Evolutionary conservation across 2,329 filamentous ascomycete genomes (phyloP).

Genomic region (Endocalyx cinctus): DNA sequence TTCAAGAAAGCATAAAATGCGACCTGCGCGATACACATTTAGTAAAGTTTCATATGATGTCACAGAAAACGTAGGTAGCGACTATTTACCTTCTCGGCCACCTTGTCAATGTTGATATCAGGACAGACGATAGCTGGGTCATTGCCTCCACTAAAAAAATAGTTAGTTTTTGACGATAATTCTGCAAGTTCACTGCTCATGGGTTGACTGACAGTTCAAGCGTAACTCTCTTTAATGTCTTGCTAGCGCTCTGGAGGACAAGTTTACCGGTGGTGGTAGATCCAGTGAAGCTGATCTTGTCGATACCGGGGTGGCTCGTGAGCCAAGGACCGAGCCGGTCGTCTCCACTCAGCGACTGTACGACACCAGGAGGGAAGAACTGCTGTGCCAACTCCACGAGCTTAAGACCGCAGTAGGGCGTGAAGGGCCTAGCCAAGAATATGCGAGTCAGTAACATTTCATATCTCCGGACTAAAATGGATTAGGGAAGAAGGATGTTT

Average conservation of each 20-base stretch:
- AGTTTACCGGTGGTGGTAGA: constrained; percentile 57
- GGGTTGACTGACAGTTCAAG: no score
- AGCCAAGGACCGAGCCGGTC: constrained; percentile 56
- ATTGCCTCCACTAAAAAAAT: no score
- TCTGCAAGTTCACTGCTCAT: no score
- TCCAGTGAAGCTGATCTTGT: constrained; percentile 62
- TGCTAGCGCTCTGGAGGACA: constrained; percentile 51
- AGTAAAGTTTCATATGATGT: constrained; percentile 4
- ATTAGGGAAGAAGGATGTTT: no score
- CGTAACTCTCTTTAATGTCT: constrained; percentile 35
- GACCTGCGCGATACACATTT: no score
- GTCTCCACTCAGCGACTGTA: constrained; percentile 57
- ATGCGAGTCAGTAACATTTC: no score
- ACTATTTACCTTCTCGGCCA: neutral
- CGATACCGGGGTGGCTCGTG: constrained; percentile 53
- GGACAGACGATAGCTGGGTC: neutral
- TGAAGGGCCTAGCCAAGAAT: no score
- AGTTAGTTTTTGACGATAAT: no score
- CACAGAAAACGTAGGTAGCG: neutral
- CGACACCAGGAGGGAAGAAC: constrained; percentile 55
- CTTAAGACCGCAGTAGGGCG: constrained; percentile 40
- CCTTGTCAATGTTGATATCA: constrained; percentile 9
- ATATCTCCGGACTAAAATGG: no score
- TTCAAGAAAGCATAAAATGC: constrained; percentile 39
- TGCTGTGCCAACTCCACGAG: neutral